Evolutionary conservation across 2,329 filamentous ascomycete species (phyloP), one percentile per base, ranked within the genome.

Genomic region (Didymella keratinophila): DNA sequence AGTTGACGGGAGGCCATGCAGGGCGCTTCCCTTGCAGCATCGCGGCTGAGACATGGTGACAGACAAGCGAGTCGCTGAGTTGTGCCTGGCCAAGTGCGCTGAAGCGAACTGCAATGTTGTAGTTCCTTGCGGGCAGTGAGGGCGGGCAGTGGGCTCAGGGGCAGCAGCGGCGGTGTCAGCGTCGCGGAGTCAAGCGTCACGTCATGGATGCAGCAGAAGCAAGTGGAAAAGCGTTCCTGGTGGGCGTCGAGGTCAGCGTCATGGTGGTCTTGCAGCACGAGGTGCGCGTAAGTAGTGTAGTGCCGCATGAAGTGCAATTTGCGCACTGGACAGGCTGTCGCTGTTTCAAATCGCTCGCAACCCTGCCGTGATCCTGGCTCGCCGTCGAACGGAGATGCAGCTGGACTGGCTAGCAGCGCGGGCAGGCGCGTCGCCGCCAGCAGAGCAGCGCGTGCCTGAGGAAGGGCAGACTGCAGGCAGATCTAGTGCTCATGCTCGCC

Each of bases 21-120:
- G 63, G 64, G 64, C 61, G 56, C 11, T 57, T 49, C 54, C 60
- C 63, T 65, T 66, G 52, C 60, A 60, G 65, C 56, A 42, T 39
- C 18, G 53, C 28, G 59, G 61, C 61, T 67, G 62, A 66, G 64
- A 67, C 63, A 63, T 34, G 51, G 41, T 49, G 50, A 58, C 52
- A 42, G 51, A 45, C 56, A 46, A 49, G 54, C 37, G 53, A 47
- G n/a, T 53, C 43, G 50, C 14, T 52, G 43, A 39, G 21, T 20
- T 32, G 21, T 46, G 48, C n/a, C 42, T 57, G 42, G 54, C 54
- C 21, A 28, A 34, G 42, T 12, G 43, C 54, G 21, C 10, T n/a
- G 23, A 20, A 18, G 16, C 28, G 37, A 28, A 32, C 27, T 27
- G 49, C 49, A 43, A 34, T 27, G 4, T 7, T 25, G 50, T 42